Evolutionary conservation across 2,329 filamentous ascomycete species (phyloP), one percentile per base, ranked within the genome.

Genomic region (Stemphylium lycopersici): DNA sequence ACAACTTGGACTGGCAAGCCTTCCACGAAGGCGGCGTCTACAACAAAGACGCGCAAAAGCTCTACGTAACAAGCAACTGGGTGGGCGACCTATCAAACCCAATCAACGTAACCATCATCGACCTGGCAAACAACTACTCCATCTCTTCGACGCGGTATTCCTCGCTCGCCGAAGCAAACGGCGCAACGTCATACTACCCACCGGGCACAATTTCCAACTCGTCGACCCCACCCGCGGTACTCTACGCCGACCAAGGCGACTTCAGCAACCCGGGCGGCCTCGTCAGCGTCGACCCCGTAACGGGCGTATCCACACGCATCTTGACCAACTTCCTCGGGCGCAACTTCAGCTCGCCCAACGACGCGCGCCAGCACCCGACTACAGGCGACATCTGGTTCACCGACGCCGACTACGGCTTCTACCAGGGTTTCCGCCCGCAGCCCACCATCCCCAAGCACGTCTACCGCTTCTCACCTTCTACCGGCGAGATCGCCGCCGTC

Each of bases 301-400:
- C 79, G 2, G 77, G 77, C 64, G 65, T 70, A 8, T 76, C 77
- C 4, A 66, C 66, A 6, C 72, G 69, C 4, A 65, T 83, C 18
- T 56, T 82, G 13, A 81, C 79, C 53, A 79, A 77, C 60, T 82
- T 76, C 66, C 78, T 77, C 43, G 80, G 80, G 24, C 77, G 75
- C 63, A 78, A 79, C 67, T 77, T 80, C 63, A 75, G 72, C 57
- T 71, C 68, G 20, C 60, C 79, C 46, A 77, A 81, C 62, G 79
- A 81, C 52, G 66, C 77, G 6, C 67, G 72, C 24, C 71, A 76
- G 47, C 74, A 80, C 38, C 75, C 78, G 29, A 59, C 67, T 4
- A 76, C 75, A 0, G 78, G 78, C 41, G 76, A 80, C 37, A 69
- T 83, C 37, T 82, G 80, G 78, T 82, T 82, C 68, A 81, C 80